Base-by-base conservation (phyloP, 1,139 yeast genomes). In the Blastobotrys apis region DNA sequence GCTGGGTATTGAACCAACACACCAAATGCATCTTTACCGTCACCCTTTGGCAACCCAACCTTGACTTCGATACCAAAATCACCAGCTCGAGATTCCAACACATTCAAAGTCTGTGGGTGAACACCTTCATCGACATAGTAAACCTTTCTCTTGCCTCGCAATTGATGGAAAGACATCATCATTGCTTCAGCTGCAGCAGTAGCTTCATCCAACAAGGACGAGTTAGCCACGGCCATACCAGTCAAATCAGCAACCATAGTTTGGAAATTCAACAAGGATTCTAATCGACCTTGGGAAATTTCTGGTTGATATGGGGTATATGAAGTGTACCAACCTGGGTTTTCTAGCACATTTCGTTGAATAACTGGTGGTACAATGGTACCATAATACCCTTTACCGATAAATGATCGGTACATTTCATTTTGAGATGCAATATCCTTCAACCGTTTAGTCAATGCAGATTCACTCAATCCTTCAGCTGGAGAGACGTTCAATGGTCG, bases 271-370 rank as follows among this genome's bases (percentile, higher is more conserved):
- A 92, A 71, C 53, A 92, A 72, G 30, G 94, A 81, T 66, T 90
- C 95, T 57, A 92, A 75, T 59, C 98, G 80, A 44, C 98, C 98
- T 67, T 92, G 98, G 2, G 97, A 84, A 53, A 92, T 90, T 66
- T 92, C 98, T 1, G 98, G 97, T 69, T 92, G 98, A 64, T 92
- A 92, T 29, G 98, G 98, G 23, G 98, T 92, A 65, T 92, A 92
- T 0, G 97, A 86, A 30, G 98, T 92, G 71, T 92, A 92, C 98
- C 98, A 92, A 63, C 87, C 96, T 15, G 98, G 98, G 52, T 83
- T 80, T 66, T 92, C 98, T 50, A 92, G 72, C 49, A 92, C 68
- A 62, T 92, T 92, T 64, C 98, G 79, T 71, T 86, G 95, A 57
- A 92, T 85, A 34, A 90, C 97, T 3, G 95, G 84, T 0, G 98